A percentile compares a stretch with the other conserved stretches of the same genome.
These are phyloP conservation scores for Cercospora brassicicola DNA, from an alignment of 2,329 filamentous ascomycete species.

Conservation along the genomic window DNA sequence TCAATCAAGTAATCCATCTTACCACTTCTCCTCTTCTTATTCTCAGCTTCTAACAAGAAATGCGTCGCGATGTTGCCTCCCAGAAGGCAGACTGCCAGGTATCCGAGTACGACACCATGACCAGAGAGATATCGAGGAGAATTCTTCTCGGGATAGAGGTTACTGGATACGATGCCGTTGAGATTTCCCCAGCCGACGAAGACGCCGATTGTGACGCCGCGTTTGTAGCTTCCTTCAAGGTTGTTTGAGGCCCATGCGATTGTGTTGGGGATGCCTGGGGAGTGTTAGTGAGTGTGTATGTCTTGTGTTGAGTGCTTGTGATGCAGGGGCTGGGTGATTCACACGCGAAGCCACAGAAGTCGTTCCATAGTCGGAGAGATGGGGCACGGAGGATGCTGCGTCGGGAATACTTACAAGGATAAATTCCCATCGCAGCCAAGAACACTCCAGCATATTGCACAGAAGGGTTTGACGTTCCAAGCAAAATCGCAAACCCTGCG, in stretches of 20 bases:
- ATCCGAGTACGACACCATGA: conserved; percentile 73
- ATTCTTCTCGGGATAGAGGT: conserved; percentile 64
- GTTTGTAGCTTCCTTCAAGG: conserved; percentile 85
- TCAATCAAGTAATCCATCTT: conserved; percentile 55
- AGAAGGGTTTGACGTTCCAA: conserved; percentile 60
- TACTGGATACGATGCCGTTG: conserved; percentile 75
- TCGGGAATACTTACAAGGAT: conserved; percentile 44
- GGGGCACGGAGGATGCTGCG: not conserved
- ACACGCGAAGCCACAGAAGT: no score
- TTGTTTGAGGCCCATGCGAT: conserved; percentile 90
- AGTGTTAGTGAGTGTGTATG: conserved; percentile 13
- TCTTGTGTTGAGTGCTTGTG: not conserved
- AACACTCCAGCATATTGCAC: conserved; percentile 84
- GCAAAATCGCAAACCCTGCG: conserved; percentile 75
- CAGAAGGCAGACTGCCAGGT: conserved; percentile 68
- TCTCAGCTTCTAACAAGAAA: conserved; percentile 64
- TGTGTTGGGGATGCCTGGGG: conserved; percentile 57
- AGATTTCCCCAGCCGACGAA: conserved; percentile 91
- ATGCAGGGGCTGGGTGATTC: no score
- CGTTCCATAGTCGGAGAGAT: not conserved
- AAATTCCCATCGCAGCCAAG: conserved; percentile 82
- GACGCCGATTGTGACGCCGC: conserved; percentile 81
- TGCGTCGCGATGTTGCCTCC: conserved; percentile 70
- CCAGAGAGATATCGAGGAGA: conserved; percentile 62
- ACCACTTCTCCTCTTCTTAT: conserved; percentile 64